A percentile compares a stretch with the other conserved stretches of the same genome.
These are phyloP conservation scores for Tolypocladium capitatum DNA, from an alignment of 2,329 filamentous ascomycete species.

Conservation along the genomic window DNA sequence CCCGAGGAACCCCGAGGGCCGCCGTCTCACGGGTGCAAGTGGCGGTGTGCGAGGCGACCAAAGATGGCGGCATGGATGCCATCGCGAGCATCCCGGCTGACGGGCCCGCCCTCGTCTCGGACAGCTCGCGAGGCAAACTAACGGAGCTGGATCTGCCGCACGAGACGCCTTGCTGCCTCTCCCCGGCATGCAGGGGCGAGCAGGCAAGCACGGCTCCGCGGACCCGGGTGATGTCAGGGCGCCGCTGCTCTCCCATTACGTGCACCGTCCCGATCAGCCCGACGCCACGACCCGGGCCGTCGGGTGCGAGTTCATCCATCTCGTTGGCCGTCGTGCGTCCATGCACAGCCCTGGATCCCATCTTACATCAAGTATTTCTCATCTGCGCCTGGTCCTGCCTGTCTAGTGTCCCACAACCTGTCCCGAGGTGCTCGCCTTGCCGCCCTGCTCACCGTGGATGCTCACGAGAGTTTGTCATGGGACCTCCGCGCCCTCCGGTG, in stretches of 20 bases:
- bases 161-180: not conserved
- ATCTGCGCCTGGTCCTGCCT: not conserved
- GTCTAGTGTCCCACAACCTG: not conserved
- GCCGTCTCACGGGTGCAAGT: not conserved
- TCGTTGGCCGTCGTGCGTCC: not conserved
- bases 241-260: too few relatives aligned
- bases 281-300: not conserved
- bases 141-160: not conserved
- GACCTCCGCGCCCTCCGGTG: not conserved
- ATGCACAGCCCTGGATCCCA: not conserved
- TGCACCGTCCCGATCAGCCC: not conserved
- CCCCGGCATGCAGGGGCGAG: not conserved
- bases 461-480: not conserved
- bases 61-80: not conserved
- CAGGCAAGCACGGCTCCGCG: too few relatives aligned
- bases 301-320: not conserved
- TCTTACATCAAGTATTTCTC: not conserved
- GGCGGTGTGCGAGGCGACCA: not conserved
- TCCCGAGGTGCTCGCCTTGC: not conserved
- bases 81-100: not conserved
- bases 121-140: not conserved
- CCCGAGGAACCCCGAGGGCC: not conserved
- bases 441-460: not conserved
- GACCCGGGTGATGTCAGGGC: too few relatives aligned
- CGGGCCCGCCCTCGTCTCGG: too few relatives aligned